Percentiles rank a stretch among this genome's conserved stretches.
Evolutionary conservation across 2,329 filamentous ascomycete genomes (phyloP).

Genomic region (Nannizzia gypsea): DNA sequence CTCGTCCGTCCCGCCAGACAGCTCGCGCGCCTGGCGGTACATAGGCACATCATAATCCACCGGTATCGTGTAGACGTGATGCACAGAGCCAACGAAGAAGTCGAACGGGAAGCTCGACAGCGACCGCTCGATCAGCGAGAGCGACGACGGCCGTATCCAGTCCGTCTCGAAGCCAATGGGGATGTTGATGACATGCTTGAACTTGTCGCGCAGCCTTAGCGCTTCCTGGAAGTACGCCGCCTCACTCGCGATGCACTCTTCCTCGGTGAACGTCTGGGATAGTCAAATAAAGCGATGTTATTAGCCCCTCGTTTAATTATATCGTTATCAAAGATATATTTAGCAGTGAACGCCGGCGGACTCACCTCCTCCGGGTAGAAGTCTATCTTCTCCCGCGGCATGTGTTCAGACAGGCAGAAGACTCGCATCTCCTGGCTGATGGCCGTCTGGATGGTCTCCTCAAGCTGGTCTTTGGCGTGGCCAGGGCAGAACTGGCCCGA

Average conservation of each 20-base stretch:
- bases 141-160: slow-evolving; percentile 65
- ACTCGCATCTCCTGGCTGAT: slow-evolving; percentile 67
- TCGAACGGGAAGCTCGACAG: slow-evolving; percentile 56
- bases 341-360: slow-evolving; percentile 18
- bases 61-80: slow-evolving; percentile 75
- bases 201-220: slow-evolving; percentile 55
- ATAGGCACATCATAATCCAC: slow-evolving; percentile 70
- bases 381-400: slow-evolving; percentile 68
- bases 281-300: too few relatives aligned
- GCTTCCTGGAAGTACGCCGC: slow-evolving; percentile 64
- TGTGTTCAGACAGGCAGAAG: slow-evolving; percentile 88
- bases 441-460: slow-evolving; percentile 69
- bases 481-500: slow-evolving; percentile 92
- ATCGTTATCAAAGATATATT: too few relatives aligned
- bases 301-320: too few relatives aligned
- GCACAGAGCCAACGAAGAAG: slow-evolving; percentile 85
- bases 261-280: slow-evolving; percentile 1
- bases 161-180: slow-evolving; percentile 88
- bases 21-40: slow-evolving; percentile 53
- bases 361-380: slow-evolving; percentile 82
- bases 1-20: slow-evolving; percentile 54
- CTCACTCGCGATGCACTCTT: slow-evolving; percentile 37
- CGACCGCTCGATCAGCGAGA: slow-evolving; percentile 48
- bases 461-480: slow-evolving; percentile 75
- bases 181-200: slow-evolving; percentile 60